These are phyloP conservation scores for Fusarium brevicatenulatum DNA, from an alignment of 2,329 filamentous ascomycete genomes.

Conservation along the genomic window DNA sequence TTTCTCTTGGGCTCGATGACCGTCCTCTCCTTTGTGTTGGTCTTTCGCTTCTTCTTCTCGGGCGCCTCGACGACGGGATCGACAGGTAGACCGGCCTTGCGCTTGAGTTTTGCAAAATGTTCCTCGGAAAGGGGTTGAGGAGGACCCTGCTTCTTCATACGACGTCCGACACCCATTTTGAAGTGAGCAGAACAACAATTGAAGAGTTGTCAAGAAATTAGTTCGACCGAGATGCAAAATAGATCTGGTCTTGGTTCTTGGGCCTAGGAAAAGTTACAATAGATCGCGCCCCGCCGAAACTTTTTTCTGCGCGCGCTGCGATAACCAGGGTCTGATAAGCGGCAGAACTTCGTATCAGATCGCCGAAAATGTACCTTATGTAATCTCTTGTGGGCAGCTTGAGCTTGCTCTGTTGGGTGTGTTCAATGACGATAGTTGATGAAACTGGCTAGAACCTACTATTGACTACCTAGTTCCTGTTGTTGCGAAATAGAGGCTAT, in stretches of 20 bases:
- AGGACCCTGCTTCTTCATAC: constrained; percentile 95
- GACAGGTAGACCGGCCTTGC: constrained; percentile 80
- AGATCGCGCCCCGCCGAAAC: constrained; percentile 51
- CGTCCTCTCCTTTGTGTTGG: constrained; percentile 45
- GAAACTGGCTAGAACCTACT: neutral
- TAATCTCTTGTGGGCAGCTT: constrained; percentile 29
- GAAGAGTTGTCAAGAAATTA: constrained; percentile 16
- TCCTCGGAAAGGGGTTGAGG: constrained; percentile 85
- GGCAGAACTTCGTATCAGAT: constrained; percentile 48
- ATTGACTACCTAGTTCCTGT: neutral
- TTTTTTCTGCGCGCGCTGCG: constrained; percentile 47
- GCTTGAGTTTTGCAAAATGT: constrained; percentile 81
- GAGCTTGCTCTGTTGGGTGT: constrained; percentile 25
- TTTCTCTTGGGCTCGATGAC: constrained; percentile 46
- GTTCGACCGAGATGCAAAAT: constrained; percentile 28
- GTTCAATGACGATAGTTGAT: constrained; percentile 33
- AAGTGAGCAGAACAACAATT: constrained; percentile 9
- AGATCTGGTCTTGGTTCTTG: constrained; percentile 33
- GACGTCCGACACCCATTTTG: constrained; percentile 87
- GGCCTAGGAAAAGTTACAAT: constrained; percentile 37
- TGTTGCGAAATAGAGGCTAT: neutral
- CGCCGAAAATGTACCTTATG: constrained; percentile 20
- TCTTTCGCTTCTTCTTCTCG: constrained; percentile 68
- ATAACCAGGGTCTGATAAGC: constrained; percentile 48
- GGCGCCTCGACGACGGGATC: constrained; percentile 65